Conservation (phyloP, 2,329 filamentous ascomycete species). For the Coniochaeta sp. region DNA sequence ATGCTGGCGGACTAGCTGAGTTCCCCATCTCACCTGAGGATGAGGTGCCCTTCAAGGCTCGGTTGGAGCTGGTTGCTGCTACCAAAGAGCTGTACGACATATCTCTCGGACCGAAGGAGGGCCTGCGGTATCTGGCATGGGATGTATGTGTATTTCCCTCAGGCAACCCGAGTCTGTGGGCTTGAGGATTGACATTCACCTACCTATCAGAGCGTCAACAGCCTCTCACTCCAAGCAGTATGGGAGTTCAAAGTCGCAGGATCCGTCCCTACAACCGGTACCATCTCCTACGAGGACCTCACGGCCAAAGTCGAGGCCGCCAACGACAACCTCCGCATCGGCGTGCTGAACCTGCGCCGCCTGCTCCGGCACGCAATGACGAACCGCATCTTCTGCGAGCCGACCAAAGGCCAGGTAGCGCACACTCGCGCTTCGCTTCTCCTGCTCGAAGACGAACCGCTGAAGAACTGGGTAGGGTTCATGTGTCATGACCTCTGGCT, state of each 20-base stretch:
- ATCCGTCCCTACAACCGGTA: slow-evolving; percentile 18
- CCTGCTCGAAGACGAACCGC: slow-evolving; percentile 19
- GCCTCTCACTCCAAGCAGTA: slow-evolving; percentile 22
- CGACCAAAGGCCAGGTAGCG: slow-evolving; percentile 25
- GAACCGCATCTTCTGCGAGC: slow-evolving; percentile 32
- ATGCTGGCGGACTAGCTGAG: slow-evolving; percentile 10
- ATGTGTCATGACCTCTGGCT: slow-evolving; percentile 18
- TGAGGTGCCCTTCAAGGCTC: slow-evolving; percentile 8
- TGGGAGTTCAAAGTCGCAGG: slow-evolving; percentile 23
- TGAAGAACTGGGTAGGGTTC: slow-evolving; percentile 24
- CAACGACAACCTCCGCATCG: slow-evolving; percentile 5
- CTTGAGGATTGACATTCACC: background rate
- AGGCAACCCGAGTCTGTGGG: background rate
- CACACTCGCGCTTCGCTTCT: slow-evolving; percentile 25
- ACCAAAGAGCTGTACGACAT: slow-evolving; percentile 20
- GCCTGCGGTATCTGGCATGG: slow-evolving; percentile 18
- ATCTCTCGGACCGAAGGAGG: slow-evolving; percentile 17
- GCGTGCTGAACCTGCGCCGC: slow-evolving; percentile 22
- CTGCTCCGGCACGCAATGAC: slow-evolving; percentile 29
- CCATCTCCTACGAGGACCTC: slow-evolving; percentile 21
- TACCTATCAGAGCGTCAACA: slow-evolving; percentile 15
- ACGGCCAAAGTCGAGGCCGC: slow-evolving; percentile 11
- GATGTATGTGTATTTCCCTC: slow-evolving; percentile 16
- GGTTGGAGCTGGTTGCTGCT: slow-evolving; percentile 13
- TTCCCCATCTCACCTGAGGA: slow-evolving; percentile 11